phyloP scores from a whole-genome alignment of 2,329 filamentous ascomycete species.

The Rhinocladiella similis region DNA sequence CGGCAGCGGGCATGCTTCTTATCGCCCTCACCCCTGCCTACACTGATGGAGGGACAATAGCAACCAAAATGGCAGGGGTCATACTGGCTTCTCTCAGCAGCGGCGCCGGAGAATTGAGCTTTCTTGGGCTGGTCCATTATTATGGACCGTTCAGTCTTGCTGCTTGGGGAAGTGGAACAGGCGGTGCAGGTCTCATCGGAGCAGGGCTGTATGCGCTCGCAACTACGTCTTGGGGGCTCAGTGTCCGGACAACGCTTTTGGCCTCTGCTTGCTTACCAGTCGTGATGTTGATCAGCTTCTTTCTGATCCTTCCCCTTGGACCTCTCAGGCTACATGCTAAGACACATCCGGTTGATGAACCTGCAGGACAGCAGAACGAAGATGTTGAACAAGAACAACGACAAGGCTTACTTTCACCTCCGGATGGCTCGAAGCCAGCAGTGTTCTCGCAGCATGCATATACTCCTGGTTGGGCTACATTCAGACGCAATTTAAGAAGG shows the following conservation, averaged over 20 bases:
- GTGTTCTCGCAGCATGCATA: slow-evolving; percentile 3
- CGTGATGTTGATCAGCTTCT: slow-evolving; percentile 83
- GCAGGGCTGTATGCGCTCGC: slow-evolving; percentile 84
- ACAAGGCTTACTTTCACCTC: slow-evolving; percentile 33
- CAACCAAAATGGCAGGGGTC: slow-evolving; percentile 77
- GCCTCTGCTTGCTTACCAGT: slow-evolving; percentile 76
- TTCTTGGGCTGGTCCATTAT: slow-evolving; percentile 87
- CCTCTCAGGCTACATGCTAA: slow-evolving; percentile 55
- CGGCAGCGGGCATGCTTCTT: slow-evolving; percentile 82
- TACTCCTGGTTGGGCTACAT: slow-evolving; percentile 36
- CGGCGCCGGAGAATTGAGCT: slow-evolving; percentile 86
- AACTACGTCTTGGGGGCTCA: slow-evolving; percentile 76
- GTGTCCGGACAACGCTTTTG: slow-evolving; percentile 72
- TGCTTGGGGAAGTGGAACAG: slow-evolving; percentile 89
- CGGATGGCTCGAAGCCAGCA: slow-evolving; percentile 26
- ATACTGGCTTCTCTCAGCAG: slow-evolving; percentile 81
- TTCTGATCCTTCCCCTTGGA: slow-evolving; percentile 70
- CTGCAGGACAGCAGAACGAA: slow-evolving; percentile 40
- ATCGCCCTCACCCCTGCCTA: slow-evolving; percentile 74
- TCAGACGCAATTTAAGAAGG: slow-evolving; percentile 61
- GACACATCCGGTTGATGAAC: slow-evolving; percentile 44
- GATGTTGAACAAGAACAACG: slow-evolving; percentile 31
- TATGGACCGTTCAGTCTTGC: slow-evolving; percentile 86
- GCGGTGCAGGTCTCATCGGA: slow-evolving; percentile 82
- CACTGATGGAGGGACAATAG: slow-evolving; percentile 60